Percentiles rank a stretch among this genome's conserved stretches.
phyloP scores from a whole-genome alignment of 1,284 basidiomycete genomes.

The Leucoagaricus sp. region DNA sequence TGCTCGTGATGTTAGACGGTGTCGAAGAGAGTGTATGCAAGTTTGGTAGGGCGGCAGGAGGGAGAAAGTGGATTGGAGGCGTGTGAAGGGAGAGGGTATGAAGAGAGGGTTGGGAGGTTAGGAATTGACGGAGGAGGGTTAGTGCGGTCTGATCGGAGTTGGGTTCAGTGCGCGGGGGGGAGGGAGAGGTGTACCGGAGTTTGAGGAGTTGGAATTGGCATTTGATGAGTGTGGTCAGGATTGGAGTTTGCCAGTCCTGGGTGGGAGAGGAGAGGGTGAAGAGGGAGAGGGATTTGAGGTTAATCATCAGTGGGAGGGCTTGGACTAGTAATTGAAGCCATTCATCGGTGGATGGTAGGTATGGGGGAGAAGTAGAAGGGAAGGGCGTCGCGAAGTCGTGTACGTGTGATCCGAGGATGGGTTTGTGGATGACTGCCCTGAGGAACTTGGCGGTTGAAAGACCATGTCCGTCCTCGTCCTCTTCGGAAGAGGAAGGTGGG shows the following conservation, averaged over 20 bases:
- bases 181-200: background rate
- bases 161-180: too few relatives aligned
- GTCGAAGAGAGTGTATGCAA: background rate
- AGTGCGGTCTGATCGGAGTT: too few relatives aligned
- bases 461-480: background rate
- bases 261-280: background rate
- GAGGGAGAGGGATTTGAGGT: slow-evolving; percentile 6
- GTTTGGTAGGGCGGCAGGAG: background rate
- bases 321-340: background rate
- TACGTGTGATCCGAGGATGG: background rate
- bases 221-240: background rate
- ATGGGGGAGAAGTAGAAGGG: background rate
- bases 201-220: background rate
- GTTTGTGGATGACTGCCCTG: background rate
- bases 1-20: background rate
- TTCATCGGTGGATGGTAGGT: background rate
- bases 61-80: background rate
- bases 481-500: background rate
- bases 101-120: background rate
- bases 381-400: background rate
- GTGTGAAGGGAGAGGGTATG: slow-evolving; percentile 1
- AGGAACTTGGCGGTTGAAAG: background rate
- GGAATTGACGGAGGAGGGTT: too few relatives aligned
- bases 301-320: slow-evolving; percentile 5
- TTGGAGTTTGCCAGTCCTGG: too few relatives aligned